Percentiles rank a stretch among this genome's conserved stretches.
Conservation (phyloP, 306 rosid genomes). For the Dalbergia cultrata region DNA sequence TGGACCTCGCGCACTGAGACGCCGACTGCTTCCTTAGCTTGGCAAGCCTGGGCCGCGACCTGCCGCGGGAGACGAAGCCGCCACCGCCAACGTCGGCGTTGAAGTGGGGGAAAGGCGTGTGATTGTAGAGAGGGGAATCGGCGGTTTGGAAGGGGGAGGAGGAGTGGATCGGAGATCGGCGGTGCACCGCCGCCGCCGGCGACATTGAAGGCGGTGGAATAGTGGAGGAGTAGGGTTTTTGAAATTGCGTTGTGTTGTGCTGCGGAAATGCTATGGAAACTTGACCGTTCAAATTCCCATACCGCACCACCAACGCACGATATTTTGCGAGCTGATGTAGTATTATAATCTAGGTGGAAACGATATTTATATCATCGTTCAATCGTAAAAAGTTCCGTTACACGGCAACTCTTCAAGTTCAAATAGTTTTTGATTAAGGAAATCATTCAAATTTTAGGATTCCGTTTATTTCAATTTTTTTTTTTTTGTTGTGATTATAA, state of each 20-base stretch:
- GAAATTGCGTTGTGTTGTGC: background rate
- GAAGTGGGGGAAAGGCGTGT: conserved; percentile 39
- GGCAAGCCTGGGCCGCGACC: conserved; percentile 67
- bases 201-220: conserved; percentile 53
- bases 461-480: too few relatives aligned
- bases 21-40: conserved; percentile 76
- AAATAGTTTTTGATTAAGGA: too few relatives aligned
- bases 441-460: too few relatives aligned
- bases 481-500: too few relatives aligned
- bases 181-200: conserved; percentile 61
- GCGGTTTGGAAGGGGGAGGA: conserved; percentile 38
- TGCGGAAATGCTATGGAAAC: background rate
- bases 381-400: too few relatives aligned
- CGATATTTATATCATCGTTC: too few relatives aligned
- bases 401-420: too few relatives aligned
- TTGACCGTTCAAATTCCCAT: conserved; percentile 38
- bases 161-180: conserved; percentile 57
- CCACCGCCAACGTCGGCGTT: conserved; percentile 43
- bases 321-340: background rate
- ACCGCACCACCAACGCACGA: background rate
- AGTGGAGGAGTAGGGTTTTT: conserved; percentile 51
- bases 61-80: conserved; percentile 37
- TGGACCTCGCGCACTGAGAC: conserved; percentile 62
- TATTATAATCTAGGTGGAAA: background rate
- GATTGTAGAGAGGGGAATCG: conserved; percentile 42